A percentile compares a stretch with the other conserved stretches of the same genome.
Evolutionary conservation across 768 basidiomycete species (phyloP).

Genomic region (Suillus luteus): DNA sequence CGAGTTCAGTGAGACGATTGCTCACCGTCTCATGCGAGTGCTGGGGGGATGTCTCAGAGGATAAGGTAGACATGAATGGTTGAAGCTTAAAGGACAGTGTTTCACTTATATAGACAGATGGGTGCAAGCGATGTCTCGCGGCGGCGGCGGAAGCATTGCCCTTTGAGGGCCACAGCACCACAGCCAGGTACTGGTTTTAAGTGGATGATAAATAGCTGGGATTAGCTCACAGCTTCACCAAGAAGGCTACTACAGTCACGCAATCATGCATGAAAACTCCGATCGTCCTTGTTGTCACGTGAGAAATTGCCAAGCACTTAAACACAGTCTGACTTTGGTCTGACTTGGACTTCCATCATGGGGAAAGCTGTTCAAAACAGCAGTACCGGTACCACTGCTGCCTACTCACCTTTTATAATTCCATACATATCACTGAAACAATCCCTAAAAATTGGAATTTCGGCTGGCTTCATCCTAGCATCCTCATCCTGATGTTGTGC

Average conservation of each 20-base stretch:
- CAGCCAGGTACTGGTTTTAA: neutral
- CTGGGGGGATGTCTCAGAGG: slow-evolving; percentile 24
- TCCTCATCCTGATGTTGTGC: neutral
- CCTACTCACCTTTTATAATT: no score
- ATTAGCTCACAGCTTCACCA: slow-evolving; percentile 12
- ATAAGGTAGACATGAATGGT: slow-evolving; percentile 32
- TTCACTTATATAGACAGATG: slow-evolving; percentile 34
- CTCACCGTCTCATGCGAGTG: slow-evolving; percentile 22
- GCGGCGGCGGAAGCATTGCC: slow-evolving; percentile 17
- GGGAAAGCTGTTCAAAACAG: neutral
- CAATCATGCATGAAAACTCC: neutral
- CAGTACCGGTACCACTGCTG: no score
- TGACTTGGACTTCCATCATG: neutral
- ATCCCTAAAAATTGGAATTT: neutral
- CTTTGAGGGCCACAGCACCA: neutral
- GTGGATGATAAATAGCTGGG: neutral
- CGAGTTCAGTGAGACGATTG: slow-evolving; percentile 20
- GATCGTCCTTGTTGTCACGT: neutral
- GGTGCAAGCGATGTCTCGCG: slow-evolving; percentile 8
- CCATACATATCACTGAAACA: neutral
- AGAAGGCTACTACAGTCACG: slow-evolving; percentile 9
- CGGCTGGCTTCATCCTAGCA: neutral
- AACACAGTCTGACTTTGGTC: no score
- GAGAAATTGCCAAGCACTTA: no score
- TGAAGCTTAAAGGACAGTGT: slow-evolving; percentile 1